Base-by-base conservation (phyloP, 2,329 filamentous ascomycete genomes). In the Pseudogymnoascus sp. region DNA sequence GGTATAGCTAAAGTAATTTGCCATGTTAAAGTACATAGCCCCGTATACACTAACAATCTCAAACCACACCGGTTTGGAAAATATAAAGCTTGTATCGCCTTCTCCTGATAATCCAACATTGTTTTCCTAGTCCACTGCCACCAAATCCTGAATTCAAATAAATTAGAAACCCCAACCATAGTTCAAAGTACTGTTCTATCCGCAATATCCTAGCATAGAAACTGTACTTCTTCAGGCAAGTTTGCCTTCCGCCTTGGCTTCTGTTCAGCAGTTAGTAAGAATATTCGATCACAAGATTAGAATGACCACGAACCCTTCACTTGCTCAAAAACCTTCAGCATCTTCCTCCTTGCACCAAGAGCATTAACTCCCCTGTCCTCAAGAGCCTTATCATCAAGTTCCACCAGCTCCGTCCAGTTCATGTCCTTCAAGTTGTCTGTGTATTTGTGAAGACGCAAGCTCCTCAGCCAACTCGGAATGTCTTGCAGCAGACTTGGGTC, bases 321-420 rank as follows among this genome's bases (percentile, higher is more conserved):
- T 80, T 97, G 93, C 71, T 97, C 95, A 77, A 97, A 97, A 63
- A 97, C 95, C 85, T 99, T 99, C 65, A 99, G 80, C 91, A 99
- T 96, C 84, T 99, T 99, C 74, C 93, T 89, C 69, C 95, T 84
- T 16, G 95, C 95, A 70, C 95, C 95, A 63, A 97, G 84, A 62
- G 95, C 95, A 75, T 96, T 97, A 34, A 99, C 95, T 60, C 95
- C 95, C 61, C 91, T 88, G 25, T 91, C 90, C 77, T 97, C 93
- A 67, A 99, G 80, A 59, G 91, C 93, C 73, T 93, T 93, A 69
- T 99, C 95, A 71, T 97, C 91, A 69, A 99, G 80, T 75, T 95
- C 90, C 65, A 99, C 81, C 69, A 99, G 78, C 62, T 99, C 95
- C 28, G 88, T 90, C 95, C 95, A 99, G 72, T 95, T 92, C 81